These are phyloP conservation scores for Panellus pusillus DNA, from an alignment of 768 basidiomycete species.

Conservation along the genomic window DNA sequence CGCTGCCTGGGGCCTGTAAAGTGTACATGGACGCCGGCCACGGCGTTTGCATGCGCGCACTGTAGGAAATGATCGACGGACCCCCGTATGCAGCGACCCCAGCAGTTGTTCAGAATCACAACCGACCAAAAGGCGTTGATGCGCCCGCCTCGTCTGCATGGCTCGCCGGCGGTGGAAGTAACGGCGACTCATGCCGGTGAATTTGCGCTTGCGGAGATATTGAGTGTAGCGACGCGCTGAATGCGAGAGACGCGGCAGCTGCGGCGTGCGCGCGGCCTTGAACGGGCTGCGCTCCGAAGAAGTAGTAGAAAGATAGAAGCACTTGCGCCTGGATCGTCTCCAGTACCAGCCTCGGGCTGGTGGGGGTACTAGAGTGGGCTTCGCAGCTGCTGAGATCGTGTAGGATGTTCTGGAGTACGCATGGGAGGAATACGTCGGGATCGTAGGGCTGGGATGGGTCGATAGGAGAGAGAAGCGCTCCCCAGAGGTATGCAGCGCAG, in stretches of 20 bases:
- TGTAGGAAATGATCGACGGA: neutral
- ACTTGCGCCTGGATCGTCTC: conserved; percentile 9
- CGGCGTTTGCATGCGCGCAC: neutral
- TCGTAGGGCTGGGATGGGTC: neutral
- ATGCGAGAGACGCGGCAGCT: conserved; percentile 2
- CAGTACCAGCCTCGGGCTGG: neutral
- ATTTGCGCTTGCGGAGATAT: neutral
- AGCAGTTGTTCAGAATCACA: conserved; percentile 9
- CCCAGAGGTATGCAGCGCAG: conserved; percentile 10
- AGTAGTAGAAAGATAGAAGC: conserved; percentile 3
- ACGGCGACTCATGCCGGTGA: too few relatives aligned
- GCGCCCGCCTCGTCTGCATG: neutral
- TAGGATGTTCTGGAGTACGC: neutral
- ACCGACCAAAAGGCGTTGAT: conserved; percentile 16
- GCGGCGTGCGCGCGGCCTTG: conserved; percentile 5
- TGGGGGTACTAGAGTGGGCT: too few relatives aligned
- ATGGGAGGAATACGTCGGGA: neutral
- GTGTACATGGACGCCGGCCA: neutral
- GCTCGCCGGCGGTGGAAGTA: neutral
- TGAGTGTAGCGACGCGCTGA: neutral
- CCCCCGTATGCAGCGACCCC: conserved; percentile 4
- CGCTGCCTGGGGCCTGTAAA: neutral
- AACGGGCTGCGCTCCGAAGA: neutral
- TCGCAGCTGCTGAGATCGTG: neutral
- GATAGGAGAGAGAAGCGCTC: neutral